Evolutionary conservation across 139 green algal genomes (phyloP), one percentile per base, ranked within the genome.

Genomic region (Nannochloris sp.): DNA sequence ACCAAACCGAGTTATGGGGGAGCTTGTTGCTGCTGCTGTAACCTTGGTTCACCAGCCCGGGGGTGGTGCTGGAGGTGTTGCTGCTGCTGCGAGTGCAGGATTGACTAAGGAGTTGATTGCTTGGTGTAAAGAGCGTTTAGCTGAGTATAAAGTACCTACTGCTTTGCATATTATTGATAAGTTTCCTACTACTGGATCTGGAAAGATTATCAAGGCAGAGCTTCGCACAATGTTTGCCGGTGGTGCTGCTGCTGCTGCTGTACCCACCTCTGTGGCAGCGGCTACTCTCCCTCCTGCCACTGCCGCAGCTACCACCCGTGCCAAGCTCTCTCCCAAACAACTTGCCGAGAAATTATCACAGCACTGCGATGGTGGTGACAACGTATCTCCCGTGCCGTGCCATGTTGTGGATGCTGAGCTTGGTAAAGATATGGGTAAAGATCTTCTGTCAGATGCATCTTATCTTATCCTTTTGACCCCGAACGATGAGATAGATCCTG

Each of bases 181-280:
- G 4, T 75, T 95, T 73, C 88, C 88, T 27, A 83, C 68, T 9
- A 95, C 82, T 13, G 65, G 85, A 2, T 91, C 83, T 34, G 88
- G 88, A n/a, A 95, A 95, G 67, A 80, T 95, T 6, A 66, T 92
- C 13, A 95, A 95, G 62, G 86, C 81, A 0, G 67, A 80, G 65
- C 77, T 95, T 0, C 57, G 83, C 9, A 34, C 53, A 24, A 58
- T 67, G 57, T 76, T 82, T 47, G 27, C 19, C 19, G 58, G 61
- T 3, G 76, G 81, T 12, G 84, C 88, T 42, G 80, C 82, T 27
- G 90, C 90, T 35, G 84, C 89, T 57, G 65, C 86, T 3, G 81
- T n/a, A n/a, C n/a, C n/a, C n/a, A n/a, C n/a, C n/a, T n/a, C n/a
- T n/a, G n/a, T n/a, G n/a, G n/a, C 85, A 6, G 84, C 80, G 14